phyloP scores from a whole-genome alignment of 371 early-diverging fungal species.

The Syncephalastrum monosporum region DNA sequence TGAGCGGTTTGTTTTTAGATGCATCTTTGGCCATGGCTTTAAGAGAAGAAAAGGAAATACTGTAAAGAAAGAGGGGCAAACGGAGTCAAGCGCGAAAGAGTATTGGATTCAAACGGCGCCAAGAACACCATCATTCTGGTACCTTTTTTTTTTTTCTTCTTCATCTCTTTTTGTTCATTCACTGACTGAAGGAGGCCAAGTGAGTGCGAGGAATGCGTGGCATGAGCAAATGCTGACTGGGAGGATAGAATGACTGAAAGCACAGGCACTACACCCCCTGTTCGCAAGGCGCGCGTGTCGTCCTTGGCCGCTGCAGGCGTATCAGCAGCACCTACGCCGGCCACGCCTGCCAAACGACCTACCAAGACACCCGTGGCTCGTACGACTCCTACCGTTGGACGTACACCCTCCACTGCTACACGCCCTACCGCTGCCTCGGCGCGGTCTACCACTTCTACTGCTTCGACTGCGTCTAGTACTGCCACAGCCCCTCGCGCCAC shows the following conservation, averaged over 20 bases:
- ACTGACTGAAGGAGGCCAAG: slow-evolving; percentile 5
- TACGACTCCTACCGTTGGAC: slow-evolving; percentile 6
- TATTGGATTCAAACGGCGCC: slow-evolving; percentile 3
- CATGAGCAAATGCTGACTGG: not conserved
- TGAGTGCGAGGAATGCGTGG: not conserved
- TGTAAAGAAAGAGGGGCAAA: not conserved
- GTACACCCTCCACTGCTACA: slow-evolving; percentile 1
- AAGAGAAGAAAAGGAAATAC: not conserved
- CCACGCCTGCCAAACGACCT: slow-evolving; percentile 14
- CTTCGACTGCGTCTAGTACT: not conserved
- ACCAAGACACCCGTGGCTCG: slow-evolving; percentile 10
- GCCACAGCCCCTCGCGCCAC: slow-evolving; percentile 5
- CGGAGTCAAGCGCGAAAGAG: not conserved
- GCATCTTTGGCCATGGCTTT: slow-evolving; percentile 6
- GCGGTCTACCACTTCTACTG: not conserved
- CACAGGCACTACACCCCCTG: slow-evolving; percentile 7
- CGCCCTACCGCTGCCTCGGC: not conserved
- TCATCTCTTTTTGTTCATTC: slow-evolving; percentile 10
- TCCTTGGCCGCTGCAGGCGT: slow-evolving; percentile 25
- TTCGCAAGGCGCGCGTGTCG: slow-evolving; percentile 19
- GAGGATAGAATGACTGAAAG: slow-evolving; percentile 14
- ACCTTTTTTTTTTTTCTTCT: slow-evolving; percentile 10
- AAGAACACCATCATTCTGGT: not conserved
- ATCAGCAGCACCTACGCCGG: slow-evolving; percentile 6
- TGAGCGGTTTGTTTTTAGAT: slow-evolving; percentile 25